Evolutionary conservation across 495 filamentous ascomycete genomes (phyloP).

Genomic region (Glonium stellatum): DNA sequence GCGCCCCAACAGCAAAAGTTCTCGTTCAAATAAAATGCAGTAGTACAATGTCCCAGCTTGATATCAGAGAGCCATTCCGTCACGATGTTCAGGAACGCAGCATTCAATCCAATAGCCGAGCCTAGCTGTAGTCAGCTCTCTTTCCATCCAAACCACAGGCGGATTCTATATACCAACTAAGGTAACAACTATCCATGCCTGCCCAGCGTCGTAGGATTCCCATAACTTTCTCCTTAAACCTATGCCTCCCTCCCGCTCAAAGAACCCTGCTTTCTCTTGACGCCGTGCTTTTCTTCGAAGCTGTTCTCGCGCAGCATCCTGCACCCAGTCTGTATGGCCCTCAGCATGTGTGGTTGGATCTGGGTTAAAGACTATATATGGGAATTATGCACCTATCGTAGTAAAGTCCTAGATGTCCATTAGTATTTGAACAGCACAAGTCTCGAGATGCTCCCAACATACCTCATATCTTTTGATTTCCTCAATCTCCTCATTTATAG

Average conservation of each 20-base stretch:
- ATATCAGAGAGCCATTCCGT: conserved; percentile 97
- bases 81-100: conserved; percentile 87
- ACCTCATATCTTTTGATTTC: conserved; percentile 97
- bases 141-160: neutral
- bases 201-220: conserved; percentile 91
- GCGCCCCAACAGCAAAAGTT: conserved; percentile 98
- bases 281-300: conserved; percentile 67
- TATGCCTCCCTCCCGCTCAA: conserved; percentile 60
- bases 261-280: conserved; percentile 67
- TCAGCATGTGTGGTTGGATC: neutral
- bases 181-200: conserved; percentile 97
- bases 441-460: conserved; percentile 7
- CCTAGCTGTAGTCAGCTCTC: conserved; percentile 37
- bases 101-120: conserved; percentile 84
- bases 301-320: conserved; percentile 91
- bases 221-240: conserved; percentile 78
- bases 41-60: conserved; percentile 88
- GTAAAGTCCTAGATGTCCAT: conserved; percentile 60
- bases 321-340: conserved; percentile 70
- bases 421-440: conserved; percentile 28
- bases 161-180: conserved; percentile 54
- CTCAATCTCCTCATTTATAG: conserved; percentile 86
- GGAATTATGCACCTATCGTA: conserved; percentile 61
- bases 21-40: conserved; percentile 95
- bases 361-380: neutral